Evolutionary conservation across 2,329 filamentous ascomycete species (phyloP), one percentile per base, ranked within the genome.

Genomic region (Fusarium scirpi): DNA sequence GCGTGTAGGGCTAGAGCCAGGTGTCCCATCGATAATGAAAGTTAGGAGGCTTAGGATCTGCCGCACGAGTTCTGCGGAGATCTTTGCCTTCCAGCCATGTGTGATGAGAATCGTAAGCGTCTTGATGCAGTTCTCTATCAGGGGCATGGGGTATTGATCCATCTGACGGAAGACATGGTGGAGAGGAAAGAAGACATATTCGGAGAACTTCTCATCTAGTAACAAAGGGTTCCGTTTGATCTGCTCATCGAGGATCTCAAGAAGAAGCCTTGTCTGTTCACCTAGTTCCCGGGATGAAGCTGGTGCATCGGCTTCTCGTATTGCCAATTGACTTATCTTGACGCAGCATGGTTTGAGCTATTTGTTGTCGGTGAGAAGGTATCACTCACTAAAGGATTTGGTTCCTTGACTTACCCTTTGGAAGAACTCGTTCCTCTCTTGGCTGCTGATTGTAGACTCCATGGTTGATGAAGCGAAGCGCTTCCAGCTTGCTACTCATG

Each of bases 141-240:
- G 84, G 38, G 87, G 86, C 48, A 92, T 87, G 1, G 94, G 90
- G 57, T 94, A 89, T 49, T 87, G 85, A 67, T 92, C 88, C 71
- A 93, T 91, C 67, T 90, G 87, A 62, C 93, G 91, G 74, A 99
- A 91, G 41, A 98, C 89, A 73, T 96, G 92, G 1, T 93, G 94
- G 0, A 99, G 84, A 0, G 96, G 96, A 68, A 98, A 97, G 83
- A 98, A 98, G 76, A 92, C 87, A 84, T 98, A 99, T 82, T 98
- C 94, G 16, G 94, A 94, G 20, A 98, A 83, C 78, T 94, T 95
- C 55, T 90, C 86, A 78, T 98, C 93, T 20, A 98, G 79, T 1
- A 83, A 82, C 3, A 82, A 77, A 5, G 83, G 78, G 68, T 88
- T 84, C 25, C 74, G 75, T 44, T 78, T 74, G 29, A 82, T 73